These are phyloP conservation scores for Plasmodium gallinaceum DNA, from an alignment of 169 alveolate species.

Conservation along the genomic window DNA sequence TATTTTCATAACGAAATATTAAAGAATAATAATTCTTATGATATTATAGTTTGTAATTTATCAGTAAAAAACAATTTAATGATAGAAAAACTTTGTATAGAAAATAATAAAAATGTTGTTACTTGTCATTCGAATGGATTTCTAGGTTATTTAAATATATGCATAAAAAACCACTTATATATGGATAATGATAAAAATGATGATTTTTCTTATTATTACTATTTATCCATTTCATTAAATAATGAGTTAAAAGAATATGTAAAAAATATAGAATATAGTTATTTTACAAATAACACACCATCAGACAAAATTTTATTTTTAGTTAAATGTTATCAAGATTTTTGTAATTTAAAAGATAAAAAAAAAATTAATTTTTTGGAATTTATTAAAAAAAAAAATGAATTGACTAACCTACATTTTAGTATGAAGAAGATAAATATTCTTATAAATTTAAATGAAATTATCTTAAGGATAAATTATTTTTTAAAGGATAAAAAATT, in stretches of 20 bases:
- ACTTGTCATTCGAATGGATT: slow-evolving; percentile 22
- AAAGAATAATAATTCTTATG: background rate
- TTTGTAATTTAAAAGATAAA: background rate
- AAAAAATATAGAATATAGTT: background rate
- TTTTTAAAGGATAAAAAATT: slow-evolving; percentile 4
- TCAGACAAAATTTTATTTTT: slow-evolving; percentile 26
- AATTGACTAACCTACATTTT: slow-evolving; percentile 9
- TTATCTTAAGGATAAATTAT: slow-evolving; percentile 3
- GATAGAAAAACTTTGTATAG: slow-evolving; percentile 27
- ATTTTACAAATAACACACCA: background rate
- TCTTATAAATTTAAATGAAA: background rate
- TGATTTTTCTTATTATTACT: slow-evolving; percentile 14
- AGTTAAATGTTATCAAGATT: slow-evolving; percentile 28
- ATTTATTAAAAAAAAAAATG: slow-evolving; percentile 7
- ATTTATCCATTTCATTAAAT: slow-evolving; percentile 28
- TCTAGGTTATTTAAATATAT: slow-evolving; percentile 29
- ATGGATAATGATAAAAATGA: background rate
- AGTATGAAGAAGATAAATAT: background rate
- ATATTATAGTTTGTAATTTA: slow-evolving; percentile 36
- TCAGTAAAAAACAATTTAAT: slow-evolving; percentile 34
- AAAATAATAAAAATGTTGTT: background rate
- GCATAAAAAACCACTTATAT: slow-evolving; percentile 23
- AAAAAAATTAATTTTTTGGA: background rate
- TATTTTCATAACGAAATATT: slow-evolving; percentile 19
- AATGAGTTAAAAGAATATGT: slow-evolving; percentile 29